Base-by-base conservation (phyloP, 495 filamentous ascomycete genomes). In the Penicillium canariense region DNA sequence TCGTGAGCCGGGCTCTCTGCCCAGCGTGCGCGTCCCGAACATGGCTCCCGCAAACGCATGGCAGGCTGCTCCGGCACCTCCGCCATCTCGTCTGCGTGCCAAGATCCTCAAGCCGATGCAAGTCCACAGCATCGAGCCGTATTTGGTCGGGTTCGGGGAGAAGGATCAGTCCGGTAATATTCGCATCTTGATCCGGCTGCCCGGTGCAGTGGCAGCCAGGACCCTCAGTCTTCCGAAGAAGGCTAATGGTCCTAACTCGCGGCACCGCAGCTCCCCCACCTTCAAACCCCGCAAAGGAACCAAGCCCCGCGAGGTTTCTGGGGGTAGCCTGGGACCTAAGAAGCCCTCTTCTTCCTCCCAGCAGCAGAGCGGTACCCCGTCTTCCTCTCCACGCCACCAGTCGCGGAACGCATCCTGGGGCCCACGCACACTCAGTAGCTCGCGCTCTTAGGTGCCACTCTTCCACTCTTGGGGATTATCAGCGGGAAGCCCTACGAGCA, bases 1-100 rank as follows among this genome's bases (percentile, higher is more conserved):
- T 63, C 87, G 87, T 54, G 89, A 91, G 67, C 87, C 86, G 66
- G 89, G 87, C 4, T 91, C 87, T 36, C 68, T 88, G 18, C 88
- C 88, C 10, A 77, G 81, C 30, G 82, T 93, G 14, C 82, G 79
- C 44, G 75, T 91, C 3, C 87, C 89, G 11, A 74, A 72, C 20
- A 77, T 76, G 52, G 79, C 82, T 23, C 84, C 87, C 7, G 75
- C 81, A 22, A 65, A 67, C 31, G 77, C 75, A 26, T 82, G 79
- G 79, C 61, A 63, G 34, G 64, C 59, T 73, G 83, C 82, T 23
- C 70, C 55, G 5, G 54, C 67, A 22, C 67, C 70, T 22, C 63
- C 69, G 11, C 66, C 60, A 17, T 61, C 67, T 20, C 60, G 67
- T 47, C 43, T 66, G 5, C 73, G 71, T 25, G 61, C 62, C 0